Percentiles rank a stretch among this genome's conserved stretches.
Evolutionary conservation across 352 stramenopile genomes (phyloP).

Genomic region (Blastocystis sp.): DNA sequence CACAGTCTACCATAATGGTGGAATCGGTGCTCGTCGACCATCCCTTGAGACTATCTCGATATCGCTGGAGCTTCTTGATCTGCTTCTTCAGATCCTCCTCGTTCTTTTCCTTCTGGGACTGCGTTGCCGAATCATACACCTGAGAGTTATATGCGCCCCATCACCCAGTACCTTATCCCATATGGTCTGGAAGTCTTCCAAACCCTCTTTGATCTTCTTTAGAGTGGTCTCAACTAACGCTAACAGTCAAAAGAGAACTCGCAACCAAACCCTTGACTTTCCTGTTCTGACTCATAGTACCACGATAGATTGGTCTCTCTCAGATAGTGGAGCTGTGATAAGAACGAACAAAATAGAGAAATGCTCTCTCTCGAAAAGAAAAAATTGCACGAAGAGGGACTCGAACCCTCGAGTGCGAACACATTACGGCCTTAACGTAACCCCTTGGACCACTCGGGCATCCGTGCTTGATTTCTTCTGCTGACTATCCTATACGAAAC

Average conservation of each 20-base stretch:
- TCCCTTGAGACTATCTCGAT: conserved; percentile 31
- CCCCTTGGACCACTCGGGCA: conserved; percentile 38
- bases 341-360: too few species aligned
- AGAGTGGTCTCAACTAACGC: conserved; percentile 44
- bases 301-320: not conserved
- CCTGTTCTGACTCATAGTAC: conserved; percentile 29
- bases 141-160: not conserved
- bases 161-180: conserved; percentile 13
- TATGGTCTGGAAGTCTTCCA: conserved; percentile 46
- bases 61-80: conserved; percentile 47
- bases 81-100: conserved; percentile 48
- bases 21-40: conserved; percentile 17
- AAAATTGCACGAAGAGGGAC: conserved; percentile 49
- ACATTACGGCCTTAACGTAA: conserved; percentile 51
- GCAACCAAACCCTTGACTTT: not conserved
- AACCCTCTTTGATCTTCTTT: conserved; percentile 49
- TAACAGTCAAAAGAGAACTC: not conserved
- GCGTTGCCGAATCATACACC: conserved; percentile 29
- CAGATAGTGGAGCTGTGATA: not conserved
- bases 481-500: not conserved
- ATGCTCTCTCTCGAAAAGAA: not conserved
- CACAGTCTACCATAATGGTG: not conserved
- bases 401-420: conserved; percentile 51
- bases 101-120: conserved; percentile 38
- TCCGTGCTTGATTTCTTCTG: not conserved